phyloP scores from a whole-genome alignment of 108 stramenopile species.

The Nitzschia sp. region DNA sequence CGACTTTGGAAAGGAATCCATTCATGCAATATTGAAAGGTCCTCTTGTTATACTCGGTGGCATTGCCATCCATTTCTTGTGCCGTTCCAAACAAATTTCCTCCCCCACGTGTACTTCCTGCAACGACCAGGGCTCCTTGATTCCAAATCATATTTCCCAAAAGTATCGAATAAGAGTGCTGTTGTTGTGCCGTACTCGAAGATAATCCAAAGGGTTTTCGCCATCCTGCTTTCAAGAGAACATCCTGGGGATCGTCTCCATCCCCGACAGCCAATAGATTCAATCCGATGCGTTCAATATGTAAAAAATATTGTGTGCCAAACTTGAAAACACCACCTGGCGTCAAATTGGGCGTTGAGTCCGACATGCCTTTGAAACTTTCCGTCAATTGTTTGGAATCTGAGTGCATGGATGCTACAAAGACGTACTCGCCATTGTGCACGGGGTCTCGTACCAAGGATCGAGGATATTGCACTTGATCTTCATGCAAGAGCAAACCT shows the following conservation, averaged over 20 bases:
- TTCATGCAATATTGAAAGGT: not conserved
- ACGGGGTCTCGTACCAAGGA: slow-evolving; percentile 8
- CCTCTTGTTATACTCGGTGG: not conserved
- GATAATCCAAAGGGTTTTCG: slow-evolving; percentile 28
- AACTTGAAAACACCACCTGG: slow-evolving; percentile 22
- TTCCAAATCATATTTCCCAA: slow-evolving; percentile 15
- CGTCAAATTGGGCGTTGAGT: slow-evolving; percentile 27
- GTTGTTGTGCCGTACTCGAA: not conserved
- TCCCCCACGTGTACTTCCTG: slow-evolving; percentile 20
- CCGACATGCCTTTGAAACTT: not conserved
- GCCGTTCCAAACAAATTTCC: slow-evolving; percentile 17
- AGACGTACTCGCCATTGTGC: not conserved
- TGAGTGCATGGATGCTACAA: slow-evolving; percentile 19
- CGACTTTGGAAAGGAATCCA: slow-evolving; percentile 31
- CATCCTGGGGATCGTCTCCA: not conserved
- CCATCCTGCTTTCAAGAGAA: slow-evolving; percentile 5
- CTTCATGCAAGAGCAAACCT: slow-evolving; percentile 18
- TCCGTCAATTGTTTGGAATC: not conserved
- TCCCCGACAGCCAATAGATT: not conserved
- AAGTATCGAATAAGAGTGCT: slow-evolving; percentile 11
- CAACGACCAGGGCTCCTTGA: slow-evolving; percentile 11
- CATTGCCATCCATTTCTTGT: not conserved
- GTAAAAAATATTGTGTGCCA: slow-evolving; percentile 26
- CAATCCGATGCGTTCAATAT: slow-evolving; percentile 21
- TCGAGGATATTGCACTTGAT: slow-evolving; percentile 16